These are phyloP conservation scores for Diddensiella caesifluorescens DNA, from an alignment of 805 yeast species.

Conservation along the genomic window DNA sequence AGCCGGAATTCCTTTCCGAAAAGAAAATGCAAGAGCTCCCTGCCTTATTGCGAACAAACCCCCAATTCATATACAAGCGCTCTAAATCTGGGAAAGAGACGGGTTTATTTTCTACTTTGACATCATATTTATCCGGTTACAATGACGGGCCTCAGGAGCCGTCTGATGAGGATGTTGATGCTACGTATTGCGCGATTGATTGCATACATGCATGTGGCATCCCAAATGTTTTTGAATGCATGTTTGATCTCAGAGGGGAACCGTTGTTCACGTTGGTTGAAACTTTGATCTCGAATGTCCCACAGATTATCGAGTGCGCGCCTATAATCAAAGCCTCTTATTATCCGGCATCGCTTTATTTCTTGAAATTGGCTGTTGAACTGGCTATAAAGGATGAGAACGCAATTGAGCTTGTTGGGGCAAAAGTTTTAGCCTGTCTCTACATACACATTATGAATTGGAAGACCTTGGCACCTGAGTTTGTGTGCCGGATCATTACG, in stretches of 20 bases:
- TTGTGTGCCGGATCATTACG: slow-evolving; percentile 33
- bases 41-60: slow-evolving; percentile 57
- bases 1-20: slow-evolving; percentile 11
- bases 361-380: slow-evolving; percentile 25
- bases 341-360: slow-evolving; percentile 27
- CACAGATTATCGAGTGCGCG: slow-evolving; percentile 16
- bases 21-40: slow-evolving; percentile 54
- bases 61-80: slow-evolving; percentile 58
- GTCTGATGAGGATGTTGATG: slow-evolving; percentile 84
- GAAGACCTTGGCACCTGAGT: slow-evolving; percentile 17
- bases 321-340: slow-evolving; percentile 25
- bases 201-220: slow-evolving; percentile 72
- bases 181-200: slow-evolving; percentile 75
- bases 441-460: slow-evolving; percentile 15
- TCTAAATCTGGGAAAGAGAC: slow-evolving; percentile 60
- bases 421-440: slow-evolving; percentile 9
- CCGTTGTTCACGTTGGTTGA: slow-evolving; percentile 30
- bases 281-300: slow-evolving; percentile 30
- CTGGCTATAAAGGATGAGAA: slow-evolving; percentile 15
- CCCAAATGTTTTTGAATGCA: slow-evolving; percentile 40
- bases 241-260: slow-evolving; percentile 21
- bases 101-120: slow-evolving; percentile 83
- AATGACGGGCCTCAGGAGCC: slow-evolving; percentile 89
- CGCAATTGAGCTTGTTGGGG: slow-evolving; percentile 7
- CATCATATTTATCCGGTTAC: slow-evolving; percentile 84